Percentiles rank a stretch among this genome's conserved stretches.
Conservation (phyloP, 352 stramenopile species). For the Blastocystis sp. region DNA sequence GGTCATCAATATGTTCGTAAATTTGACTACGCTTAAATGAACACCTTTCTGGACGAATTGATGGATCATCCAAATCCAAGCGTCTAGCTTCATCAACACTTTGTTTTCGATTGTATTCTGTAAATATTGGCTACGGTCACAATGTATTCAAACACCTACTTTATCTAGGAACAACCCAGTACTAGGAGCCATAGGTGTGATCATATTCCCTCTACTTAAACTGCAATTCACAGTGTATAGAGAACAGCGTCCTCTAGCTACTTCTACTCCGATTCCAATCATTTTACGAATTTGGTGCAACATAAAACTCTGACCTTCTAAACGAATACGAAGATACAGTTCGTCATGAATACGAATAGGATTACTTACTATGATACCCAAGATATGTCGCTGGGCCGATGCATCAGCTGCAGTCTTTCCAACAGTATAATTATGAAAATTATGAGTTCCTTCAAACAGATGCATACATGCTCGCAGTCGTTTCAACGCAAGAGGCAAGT, state of each 20-base stretch:
- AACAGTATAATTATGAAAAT: constrained; percentile 84
- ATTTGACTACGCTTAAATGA: not conserved
- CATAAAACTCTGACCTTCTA: constrained; percentile 66
- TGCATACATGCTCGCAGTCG: constrained; percentile 70
- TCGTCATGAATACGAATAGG: constrained; percentile 55
- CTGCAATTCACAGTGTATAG: constrained; percentile 2
- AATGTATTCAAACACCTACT: not conserved
- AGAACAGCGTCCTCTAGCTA: constrained; percentile 50
- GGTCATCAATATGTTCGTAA: constrained; percentile 42
- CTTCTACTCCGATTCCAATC: constrained; percentile 63
- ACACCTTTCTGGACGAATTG: not conserved
- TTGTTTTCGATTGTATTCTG: constrained; percentile 25
- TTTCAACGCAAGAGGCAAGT: not conserved
- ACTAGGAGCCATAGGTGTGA: constrained; percentile 27
- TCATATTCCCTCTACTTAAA: constrained; percentile 16
- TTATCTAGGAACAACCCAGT: constrained; percentile 23
- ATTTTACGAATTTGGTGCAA: constrained; percentile 66
- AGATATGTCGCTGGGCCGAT: constrained; percentile 63
- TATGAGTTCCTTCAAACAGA: constrained; percentile 78
- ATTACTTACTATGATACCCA: constrained; percentile 10
- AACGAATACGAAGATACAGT: constrained; percentile 58
- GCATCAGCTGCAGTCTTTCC: constrained; percentile 64
- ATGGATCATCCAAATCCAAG: not conserved
- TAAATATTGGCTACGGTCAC: not conserved
- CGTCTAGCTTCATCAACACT: not conserved